Percentiles rank a stretch among this genome's conserved stretches.
phyloP scores from a whole-genome alignment of 2,329 filamentous ascomycete genomes.

The Thelonectria olida region DNA sequence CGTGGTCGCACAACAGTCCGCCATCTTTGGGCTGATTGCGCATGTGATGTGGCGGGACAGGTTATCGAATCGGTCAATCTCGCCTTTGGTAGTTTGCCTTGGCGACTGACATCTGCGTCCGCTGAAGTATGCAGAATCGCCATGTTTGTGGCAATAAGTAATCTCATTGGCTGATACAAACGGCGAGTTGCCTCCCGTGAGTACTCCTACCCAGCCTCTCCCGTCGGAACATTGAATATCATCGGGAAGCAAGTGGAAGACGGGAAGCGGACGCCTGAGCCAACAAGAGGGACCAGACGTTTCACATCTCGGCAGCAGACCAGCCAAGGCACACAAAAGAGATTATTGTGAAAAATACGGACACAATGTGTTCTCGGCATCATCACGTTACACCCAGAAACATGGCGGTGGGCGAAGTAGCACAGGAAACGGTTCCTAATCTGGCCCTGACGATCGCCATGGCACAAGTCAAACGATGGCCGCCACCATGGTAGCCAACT shows the following conservation, averaged over 20 bases:
- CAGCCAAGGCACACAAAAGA: not conserved
- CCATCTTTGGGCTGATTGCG: not conserved
- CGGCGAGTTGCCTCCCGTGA: no score
- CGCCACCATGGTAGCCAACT: slow-evolving; percentile 27
- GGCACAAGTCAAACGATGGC: slow-evolving; percentile 23
- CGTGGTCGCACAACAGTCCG: slow-evolving; percentile 2
- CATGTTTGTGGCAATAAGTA: no score
- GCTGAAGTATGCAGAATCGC: not conserved
- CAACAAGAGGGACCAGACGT: no score
- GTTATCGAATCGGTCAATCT: not conserved
- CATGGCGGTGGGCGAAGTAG: not conserved
- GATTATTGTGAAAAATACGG: not conserved
- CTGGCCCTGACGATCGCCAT: slow-evolving; percentile 20
- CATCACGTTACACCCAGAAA: not conserved
- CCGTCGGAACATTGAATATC: not conserved
- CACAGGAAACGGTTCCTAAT: slow-evolving; percentile 1
- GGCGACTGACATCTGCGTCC: no score
- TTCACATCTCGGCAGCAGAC: slow-evolving; percentile 1
- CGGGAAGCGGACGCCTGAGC: no score
- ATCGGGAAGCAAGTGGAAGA: no score
- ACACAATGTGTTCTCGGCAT: not conserved
- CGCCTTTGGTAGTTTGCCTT: not conserved
- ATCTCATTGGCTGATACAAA: no score
- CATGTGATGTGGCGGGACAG: not conserved
- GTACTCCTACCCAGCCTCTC: no score